A percentile compares a stretch with the other conserved stretches of the same genome.
Evolutionary conservation across 768 basidiomycete species (phyloP).

Genomic region (Kwoniella bestiolae): DNA sequence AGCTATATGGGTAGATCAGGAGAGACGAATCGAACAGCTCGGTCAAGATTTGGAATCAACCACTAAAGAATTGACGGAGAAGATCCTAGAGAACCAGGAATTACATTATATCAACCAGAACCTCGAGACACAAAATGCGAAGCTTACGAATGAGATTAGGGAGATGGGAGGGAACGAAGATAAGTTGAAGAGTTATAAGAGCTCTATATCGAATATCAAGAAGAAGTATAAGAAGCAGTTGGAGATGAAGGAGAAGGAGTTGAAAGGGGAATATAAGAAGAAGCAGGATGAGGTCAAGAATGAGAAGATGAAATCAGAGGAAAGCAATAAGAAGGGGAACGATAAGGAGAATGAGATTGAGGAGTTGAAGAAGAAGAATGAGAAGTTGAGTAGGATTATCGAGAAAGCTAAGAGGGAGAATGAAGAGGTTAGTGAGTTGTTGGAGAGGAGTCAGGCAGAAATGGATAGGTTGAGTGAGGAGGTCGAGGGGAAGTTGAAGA

Average conservation of each 20-base stretch:
- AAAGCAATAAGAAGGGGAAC: neutral
- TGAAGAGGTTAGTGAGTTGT: neutral
- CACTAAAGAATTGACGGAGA: neutral
- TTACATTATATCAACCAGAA: neutral
- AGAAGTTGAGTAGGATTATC: neutral
- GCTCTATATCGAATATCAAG: neutral
- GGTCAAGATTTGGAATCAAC: neutral
- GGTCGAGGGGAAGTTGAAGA: neutral
- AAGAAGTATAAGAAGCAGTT: slow-evolving; percentile 4
- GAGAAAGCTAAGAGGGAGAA: neutral
- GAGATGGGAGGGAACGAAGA: neutral
- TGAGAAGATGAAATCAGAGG: neutral
- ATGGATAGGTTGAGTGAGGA: neutral
- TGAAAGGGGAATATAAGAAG: slow-evolving; percentile 1
- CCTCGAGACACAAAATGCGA: neutral
- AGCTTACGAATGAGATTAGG: neutral
- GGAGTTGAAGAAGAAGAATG: slow-evolving; percentile 8
- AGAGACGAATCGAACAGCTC: neutral
- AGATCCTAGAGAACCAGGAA: neutral
- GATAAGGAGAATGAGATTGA: neutral
- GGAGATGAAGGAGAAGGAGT: neutral
- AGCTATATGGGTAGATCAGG: neutral
- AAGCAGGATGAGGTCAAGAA: slow-evolving; percentile 5
- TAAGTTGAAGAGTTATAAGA: neutral
- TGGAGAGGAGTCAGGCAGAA: neutral